Evolutionary conservation across 176 grass and related monocot species (phyloP), one percentile per base, ranked within the genome.

Genomic region (Aegilops sharonensis): DNA sequence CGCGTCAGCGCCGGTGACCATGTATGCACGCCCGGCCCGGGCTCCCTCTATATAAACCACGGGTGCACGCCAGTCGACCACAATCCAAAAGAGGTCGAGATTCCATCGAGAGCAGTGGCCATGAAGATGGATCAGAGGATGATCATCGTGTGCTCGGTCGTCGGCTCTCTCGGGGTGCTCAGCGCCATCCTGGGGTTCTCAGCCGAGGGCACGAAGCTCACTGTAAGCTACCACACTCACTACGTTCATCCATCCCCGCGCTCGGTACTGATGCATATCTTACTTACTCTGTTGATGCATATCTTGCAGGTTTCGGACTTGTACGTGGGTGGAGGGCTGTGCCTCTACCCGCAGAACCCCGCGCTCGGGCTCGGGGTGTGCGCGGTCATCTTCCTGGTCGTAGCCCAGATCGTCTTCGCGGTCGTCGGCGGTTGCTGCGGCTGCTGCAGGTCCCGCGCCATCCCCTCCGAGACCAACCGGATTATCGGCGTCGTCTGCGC

Each of bases 151-250:
- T 81, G 23, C 39, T 52, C 72, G 0, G 78, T 82, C 6, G 64
- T 78, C 8, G 88, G 88, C 1, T 82, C 71, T 5, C 78, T 86
- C 6, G 88, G 88, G 11, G 1, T 90, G 64, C 9, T 90, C 3
- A 90, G 88, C 4, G 83, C 72, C 78, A 61, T 90, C 83, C 43
- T 82, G 21, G 78, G 62, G 1, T 90, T 90, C 83, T 15, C 83
- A 4, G 88, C 71, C 5, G 88, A 90, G 29, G 83, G 82, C 8
- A 52, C 76, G 2, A 89, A 85, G n/a, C 62, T 69, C 3, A 60
- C 37, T 8, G 88, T 89, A 89, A 89, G 83, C 62, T 42, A 27
- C 29, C 20, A 10, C 57, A 5, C 12, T 8, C 47, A 15, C 3
- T 25, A 11, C 78, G 4, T 43, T 11, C 43, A 11, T n/a, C 17